A percentile compares a stretch with the other conserved stretches of the same genome.
Conservation (phyloP, 306 rosid genomes). For the Castanopsis chinensis region DNA sequence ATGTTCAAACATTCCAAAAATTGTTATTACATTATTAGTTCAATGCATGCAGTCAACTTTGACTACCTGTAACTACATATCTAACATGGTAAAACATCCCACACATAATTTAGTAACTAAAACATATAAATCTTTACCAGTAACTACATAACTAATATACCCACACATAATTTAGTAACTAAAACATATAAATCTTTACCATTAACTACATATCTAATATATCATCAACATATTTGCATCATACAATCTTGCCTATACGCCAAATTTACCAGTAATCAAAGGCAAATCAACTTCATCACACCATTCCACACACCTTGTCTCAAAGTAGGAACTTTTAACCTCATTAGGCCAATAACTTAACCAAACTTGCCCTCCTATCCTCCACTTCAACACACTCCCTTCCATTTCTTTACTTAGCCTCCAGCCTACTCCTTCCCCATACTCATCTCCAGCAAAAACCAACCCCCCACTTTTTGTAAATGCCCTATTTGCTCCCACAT, state of each 20-base stretch:
- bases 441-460: conserved; percentile 70
- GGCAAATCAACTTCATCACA: conserved; percentile 99
- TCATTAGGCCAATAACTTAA: conserved; percentile 61
- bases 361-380: conserved; percentile 86
- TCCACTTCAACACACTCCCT: conserved; percentile 93
- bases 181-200: background rate
- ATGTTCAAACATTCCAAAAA: no score
- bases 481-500: conserved; percentile 41
- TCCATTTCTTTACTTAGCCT: conserved; percentile 75
- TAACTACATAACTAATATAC: no score
- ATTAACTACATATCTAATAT: background rate
- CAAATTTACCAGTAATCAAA: conserved; percentile 46
- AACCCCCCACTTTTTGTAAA: conserved; percentile 69
- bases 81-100: no score
- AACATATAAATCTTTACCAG: background rate
- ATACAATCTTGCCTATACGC: background rate
- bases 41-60: no score
- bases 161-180: background rate
- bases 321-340: conserved; percentile 42
- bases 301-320: conserved; percentile 83
- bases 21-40: no score
- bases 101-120: background rate
- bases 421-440: conserved; percentile 79
- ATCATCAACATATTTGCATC: background rate
- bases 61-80: no score